Evolutionary conservation across 257 asterid species (phyloP).

Genomic region (Capsicum pubescens): DNA sequence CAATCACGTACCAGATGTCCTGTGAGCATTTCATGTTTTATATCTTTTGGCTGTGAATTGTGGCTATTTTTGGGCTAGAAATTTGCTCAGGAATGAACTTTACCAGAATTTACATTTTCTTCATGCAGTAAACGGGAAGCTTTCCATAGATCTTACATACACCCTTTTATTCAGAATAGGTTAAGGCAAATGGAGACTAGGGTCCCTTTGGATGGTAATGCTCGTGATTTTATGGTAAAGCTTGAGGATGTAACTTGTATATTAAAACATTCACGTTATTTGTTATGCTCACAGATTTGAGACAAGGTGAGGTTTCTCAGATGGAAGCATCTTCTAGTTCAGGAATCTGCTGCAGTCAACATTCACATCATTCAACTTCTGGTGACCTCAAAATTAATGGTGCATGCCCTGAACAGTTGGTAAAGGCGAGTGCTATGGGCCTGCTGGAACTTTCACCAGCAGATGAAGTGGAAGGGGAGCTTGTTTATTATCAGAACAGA

Average conservation of each 20-base stretch:
- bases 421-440: slow-evolving; percentile 55
- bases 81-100: slow-evolving; percentile 15
- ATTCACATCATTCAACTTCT: slow-evolving; percentile 44
- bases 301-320: slow-evolving; percentile 66
- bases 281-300: slow-evolving; percentile 55
- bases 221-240: slow-evolving; percentile 55
- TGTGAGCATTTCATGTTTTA: slow-evolving; percentile 53
- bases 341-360: slow-evolving; percentile 72
- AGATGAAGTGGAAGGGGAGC: slow-evolving; percentile 97
- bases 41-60: not conserved
- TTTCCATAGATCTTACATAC: slow-evolving; percentile 53
- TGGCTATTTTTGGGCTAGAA: slow-evolving; percentile 25
- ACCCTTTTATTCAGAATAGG: slow-evolving; percentile 63
- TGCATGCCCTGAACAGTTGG: slow-evolving; percentile 58
- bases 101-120: slow-evolving; percentile 28
- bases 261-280: slow-evolving; percentile 40
- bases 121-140: slow-evolving; percentile 60
- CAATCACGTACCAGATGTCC: slow-evolving; percentile 35
- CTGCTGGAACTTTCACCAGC: slow-evolving; percentile 69
- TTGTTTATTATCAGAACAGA: slow-evolving; percentile 71
- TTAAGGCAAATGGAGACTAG: slow-evolving; percentile 54
- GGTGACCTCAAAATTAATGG: slow-evolving; percentile 47
- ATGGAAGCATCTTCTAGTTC: slow-evolving; percentile 82
- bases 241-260: slow-evolving; percentile 23
- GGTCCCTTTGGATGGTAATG: slow-evolving; percentile 41